These are phyloP conservation scores for Lactarius tabidus DNA, from an alignment of 768 basidiomycete species.

Conservation along the genomic window DNA sequence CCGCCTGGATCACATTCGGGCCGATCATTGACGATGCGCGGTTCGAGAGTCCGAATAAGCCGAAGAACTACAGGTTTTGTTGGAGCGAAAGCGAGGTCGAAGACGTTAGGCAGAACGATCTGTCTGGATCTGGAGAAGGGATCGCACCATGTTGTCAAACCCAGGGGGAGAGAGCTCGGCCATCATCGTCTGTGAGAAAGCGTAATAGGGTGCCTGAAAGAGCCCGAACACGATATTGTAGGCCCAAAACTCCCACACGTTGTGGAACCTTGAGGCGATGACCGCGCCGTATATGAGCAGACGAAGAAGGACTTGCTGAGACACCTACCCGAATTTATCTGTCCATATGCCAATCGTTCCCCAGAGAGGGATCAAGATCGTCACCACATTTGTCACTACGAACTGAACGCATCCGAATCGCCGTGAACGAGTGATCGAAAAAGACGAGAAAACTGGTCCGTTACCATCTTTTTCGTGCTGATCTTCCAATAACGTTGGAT, in stretches of 20 bases:
- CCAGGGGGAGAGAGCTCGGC: conserved; percentile 84
- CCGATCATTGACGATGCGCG: conserved; percentile 85
- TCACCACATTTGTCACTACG: conserved; percentile 69
- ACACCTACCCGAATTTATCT: conserved; percentile 56
- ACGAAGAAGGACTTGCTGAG: background rate
- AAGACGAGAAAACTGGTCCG: conserved; percentile 8
- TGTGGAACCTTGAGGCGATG: conserved; percentile 52
- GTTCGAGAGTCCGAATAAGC: conserved; percentile 82
- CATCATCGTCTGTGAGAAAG: conserved; percentile 85
- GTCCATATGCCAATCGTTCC: conserved; percentile 87
- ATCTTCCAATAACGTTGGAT: conserved; percentile 77
- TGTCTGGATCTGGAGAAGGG: background rate
- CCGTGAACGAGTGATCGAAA: background rate
- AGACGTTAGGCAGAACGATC: background rate
- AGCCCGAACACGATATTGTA: conserved; percentile 80
- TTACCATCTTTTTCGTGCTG: conserved; percentile 73
- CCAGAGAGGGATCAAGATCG: conserved; percentile 78
- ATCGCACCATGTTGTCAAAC: conserved; percentile 68
- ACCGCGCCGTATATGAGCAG: background rate
- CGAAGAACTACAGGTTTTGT: conserved; percentile 59
- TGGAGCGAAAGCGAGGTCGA: background rate
- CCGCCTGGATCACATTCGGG: conserved; percentile 80
- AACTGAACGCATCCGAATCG: conserved; percentile 42
- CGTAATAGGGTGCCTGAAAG: conserved; percentile 86
- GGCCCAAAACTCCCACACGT: conserved; percentile 84